Conservation (phyloP, 495 filamentous ascomycete species). For the Annulohypoxylon nitens region DNA sequence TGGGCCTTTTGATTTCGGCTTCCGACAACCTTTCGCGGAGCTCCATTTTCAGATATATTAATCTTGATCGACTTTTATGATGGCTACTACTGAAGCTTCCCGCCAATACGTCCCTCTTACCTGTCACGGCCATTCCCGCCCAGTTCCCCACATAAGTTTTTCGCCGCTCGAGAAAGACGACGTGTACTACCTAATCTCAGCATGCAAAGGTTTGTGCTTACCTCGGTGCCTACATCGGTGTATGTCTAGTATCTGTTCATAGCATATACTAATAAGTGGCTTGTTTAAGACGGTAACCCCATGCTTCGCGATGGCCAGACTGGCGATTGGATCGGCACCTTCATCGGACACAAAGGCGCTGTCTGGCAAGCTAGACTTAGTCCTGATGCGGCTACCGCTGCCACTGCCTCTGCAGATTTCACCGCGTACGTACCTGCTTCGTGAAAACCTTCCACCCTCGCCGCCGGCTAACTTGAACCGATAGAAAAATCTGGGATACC, state of each 20-base stretch:
- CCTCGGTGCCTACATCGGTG: not conserved
- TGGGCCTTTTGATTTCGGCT: not conserved
- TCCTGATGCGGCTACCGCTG: slow-evolving; percentile 86
- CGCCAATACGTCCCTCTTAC: slow-evolving; percentile 84
- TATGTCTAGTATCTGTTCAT: not conserved
- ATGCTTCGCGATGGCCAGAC: slow-evolving; percentile 98
- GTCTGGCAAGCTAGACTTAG: slow-evolving; percentile 96
- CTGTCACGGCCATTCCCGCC: slow-evolving; percentile 96
- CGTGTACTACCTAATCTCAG: slow-evolving; percentile 94
- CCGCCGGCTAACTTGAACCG: slow-evolving; percentile 20
- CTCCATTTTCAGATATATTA: not conserved
- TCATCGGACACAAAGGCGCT: slow-evolving; percentile 97
- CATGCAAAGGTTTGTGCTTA: slow-evolving; percentile 84
- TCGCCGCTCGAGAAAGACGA: slow-evolving; percentile 85
- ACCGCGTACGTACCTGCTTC: slow-evolving; percentile 74
- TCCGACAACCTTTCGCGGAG: not conserved
- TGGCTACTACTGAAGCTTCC: slow-evolving; percentile 61
- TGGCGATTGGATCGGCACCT: slow-evolving; percentile 98
- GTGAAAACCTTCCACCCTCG: not conserved
- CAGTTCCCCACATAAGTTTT: slow-evolving; percentile 94
- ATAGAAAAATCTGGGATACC: slow-evolving; percentile 95
- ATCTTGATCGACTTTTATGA: slow-evolving; percentile 29
- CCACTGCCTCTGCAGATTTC: slow-evolving; percentile 95
- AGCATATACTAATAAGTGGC: slow-evolving; percentile 24
- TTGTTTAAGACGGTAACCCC: slow-evolving; percentile 89